These are phyloP conservation scores for Xylaria acuta DNA, from an alignment of 495 filamentous ascomycete species.

Conservation along the genomic window DNA sequence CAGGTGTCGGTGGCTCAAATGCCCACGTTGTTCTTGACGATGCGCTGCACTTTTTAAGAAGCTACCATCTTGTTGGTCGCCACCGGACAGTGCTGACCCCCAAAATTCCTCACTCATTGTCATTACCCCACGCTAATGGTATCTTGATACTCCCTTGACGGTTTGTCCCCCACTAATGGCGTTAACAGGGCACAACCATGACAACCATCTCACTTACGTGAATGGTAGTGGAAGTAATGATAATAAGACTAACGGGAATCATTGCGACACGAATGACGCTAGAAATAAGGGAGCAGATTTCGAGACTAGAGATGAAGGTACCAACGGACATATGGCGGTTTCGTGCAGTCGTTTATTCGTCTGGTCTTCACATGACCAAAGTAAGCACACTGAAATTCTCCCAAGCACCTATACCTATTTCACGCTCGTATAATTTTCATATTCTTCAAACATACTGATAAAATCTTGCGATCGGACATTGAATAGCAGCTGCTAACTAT, in stretches of 20 bases:
- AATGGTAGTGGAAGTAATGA: not conserved
- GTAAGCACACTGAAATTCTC: not conserved
- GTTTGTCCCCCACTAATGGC: not conserved
- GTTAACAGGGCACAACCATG: not conserved
- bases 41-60: slow-evolving; percentile 24
- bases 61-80: slow-evolving; percentile 8
- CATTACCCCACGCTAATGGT: not conserved
- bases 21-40: slow-evolving; percentile 62
- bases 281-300: not conserved
- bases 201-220: not conserved
- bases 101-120: not conserved
- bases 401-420: not conserved
- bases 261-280: not conserved
- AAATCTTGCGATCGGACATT: not conserved
- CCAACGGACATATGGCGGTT: not conserved
- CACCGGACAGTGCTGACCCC: slow-evolving; percentile 8
- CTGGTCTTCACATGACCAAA: slow-evolving; percentile 23
- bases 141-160: not conserved
- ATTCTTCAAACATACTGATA: not conserved
- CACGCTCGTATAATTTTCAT: not conserved
- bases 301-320: not conserved
- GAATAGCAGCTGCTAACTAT: not conserved
- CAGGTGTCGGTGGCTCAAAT: slow-evolving; percentile 60
- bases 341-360: slow-evolving; percentile 14
- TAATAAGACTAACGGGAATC: not conserved